Conservation (phyloP, 257 asterid species). For the Leptodermis oblonga region DNA sequence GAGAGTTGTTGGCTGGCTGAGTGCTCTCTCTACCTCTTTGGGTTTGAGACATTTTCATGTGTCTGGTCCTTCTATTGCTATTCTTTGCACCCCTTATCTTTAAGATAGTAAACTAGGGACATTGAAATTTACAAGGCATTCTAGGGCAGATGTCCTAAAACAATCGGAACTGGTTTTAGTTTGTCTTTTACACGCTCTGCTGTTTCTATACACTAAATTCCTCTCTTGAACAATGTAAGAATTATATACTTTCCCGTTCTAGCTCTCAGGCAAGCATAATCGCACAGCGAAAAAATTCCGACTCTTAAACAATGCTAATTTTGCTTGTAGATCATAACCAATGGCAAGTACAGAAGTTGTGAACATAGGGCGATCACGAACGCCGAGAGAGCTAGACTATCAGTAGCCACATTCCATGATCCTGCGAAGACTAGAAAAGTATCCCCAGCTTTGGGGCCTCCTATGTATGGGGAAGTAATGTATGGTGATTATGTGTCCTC, state of each 20-base stretch:
- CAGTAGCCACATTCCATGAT: slow-evolving; percentile 91
- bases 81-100: background rate
- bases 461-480: slow-evolving; percentile 51
- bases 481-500: slow-evolving; percentile 75
- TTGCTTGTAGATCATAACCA: slow-evolving; percentile 56
- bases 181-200: background rate
- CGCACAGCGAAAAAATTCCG: background rate
- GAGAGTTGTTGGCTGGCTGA: background rate
- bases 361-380: slow-evolving; percentile 79
- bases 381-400: slow-evolving; percentile 53
- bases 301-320: background rate
- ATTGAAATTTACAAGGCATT: background rate
- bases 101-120: background rate
- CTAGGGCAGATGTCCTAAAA: background rate
- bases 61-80: background rate
- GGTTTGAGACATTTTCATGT: background rate
- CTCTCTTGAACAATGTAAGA: background rate
- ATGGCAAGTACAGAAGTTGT: slow-evolving; percentile 76
- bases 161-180: background rate
- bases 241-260: background rate
- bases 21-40: background rate
- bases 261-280: background rate
- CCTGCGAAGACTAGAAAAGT: slow-evolving; percentile 59
- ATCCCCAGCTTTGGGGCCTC: slow-evolving; percentile 55
- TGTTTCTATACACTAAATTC: background rate